phyloP scores from a whole-genome alignment of 306 rosid species.

The Geum urbanum region DNA sequence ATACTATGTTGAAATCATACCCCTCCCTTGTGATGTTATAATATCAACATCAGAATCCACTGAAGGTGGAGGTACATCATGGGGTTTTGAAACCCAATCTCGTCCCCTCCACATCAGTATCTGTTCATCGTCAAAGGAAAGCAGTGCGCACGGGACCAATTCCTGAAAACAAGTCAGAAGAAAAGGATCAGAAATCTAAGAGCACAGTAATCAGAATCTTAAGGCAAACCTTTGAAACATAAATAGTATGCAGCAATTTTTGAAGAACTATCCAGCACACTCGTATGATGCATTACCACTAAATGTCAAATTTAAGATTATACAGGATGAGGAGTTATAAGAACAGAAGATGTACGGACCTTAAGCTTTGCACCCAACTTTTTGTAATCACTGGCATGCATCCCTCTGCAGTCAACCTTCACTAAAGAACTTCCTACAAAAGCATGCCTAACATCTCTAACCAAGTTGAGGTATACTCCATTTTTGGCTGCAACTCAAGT shows the following conservation, averaged over 20 bases:
- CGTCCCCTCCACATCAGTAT: constrained; percentile 84
- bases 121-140: constrained; percentile 85
- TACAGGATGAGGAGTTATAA: constrained; percentile 6
- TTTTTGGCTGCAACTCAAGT: constrained; percentile 61
- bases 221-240: constrained; percentile 14
- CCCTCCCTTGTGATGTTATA: constrained; percentile 14
- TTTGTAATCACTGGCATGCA: constrained; percentile 95
- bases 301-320: not conserved
- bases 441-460: constrained; percentile 76
- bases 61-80: constrained; percentile 35
- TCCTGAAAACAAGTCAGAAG: constrained; percentile 51
- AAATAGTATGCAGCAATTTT: not conserved
- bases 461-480: constrained; percentile 74
- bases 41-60: constrained; percentile 26
- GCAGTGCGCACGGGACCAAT: constrained; percentile 89
- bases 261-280: not conserved
- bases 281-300: not conserved
- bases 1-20: constrained; percentile 16
- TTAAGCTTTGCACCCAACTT: constrained; percentile 90
- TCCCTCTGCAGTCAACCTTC: constrained; percentile 78
- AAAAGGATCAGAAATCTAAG: constrained; percentile 17
- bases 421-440: constrained; percentile 85
- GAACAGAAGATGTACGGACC: constrained; percentile 40
- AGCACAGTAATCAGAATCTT: constrained; percentile 11
- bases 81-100: constrained; percentile 62